Conservation (phyloP, 345 rosid species). For the Limnanthes douglasii region DNA sequence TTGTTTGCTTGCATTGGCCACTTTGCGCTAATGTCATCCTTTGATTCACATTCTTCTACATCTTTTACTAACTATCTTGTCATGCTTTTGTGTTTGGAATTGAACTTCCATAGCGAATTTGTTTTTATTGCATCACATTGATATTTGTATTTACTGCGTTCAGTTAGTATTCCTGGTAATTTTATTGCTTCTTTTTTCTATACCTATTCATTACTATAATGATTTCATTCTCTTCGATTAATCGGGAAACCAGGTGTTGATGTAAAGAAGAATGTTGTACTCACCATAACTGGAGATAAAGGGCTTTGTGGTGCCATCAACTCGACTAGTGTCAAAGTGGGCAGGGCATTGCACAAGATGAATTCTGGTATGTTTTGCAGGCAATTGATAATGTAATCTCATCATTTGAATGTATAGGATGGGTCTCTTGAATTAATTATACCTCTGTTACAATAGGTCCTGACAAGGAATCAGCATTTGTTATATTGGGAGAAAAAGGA, state of each 20-base stretch:
- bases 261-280: slow-evolving; percentile 88
- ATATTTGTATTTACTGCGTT: slow-evolving; percentile 6
- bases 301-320: slow-evolving; percentile 99
- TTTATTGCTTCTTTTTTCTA: neutral
- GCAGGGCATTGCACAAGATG: slow-evolving; percentile 61
- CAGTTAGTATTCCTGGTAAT: neutral
- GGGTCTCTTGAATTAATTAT: slow-evolving; percentile 7
- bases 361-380: slow-evolving; percentile 39
- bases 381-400: neutral
- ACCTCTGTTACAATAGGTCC: slow-evolving; percentile 38
- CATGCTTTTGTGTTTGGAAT: neutral
- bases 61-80: slow-evolving; percentile 6
- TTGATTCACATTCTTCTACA: neutral
- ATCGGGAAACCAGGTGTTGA: slow-evolving; percentile 44
- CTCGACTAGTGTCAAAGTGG: slow-evolving; percentile 73
- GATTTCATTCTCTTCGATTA: neutral
- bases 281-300: slow-evolving; percentile 88
- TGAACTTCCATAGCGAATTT: neutral
- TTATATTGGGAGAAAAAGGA: slow-evolving; percentile 83
- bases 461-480: slow-evolving; percentile 71
- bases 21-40: neutral
- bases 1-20: neutral
- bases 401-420: neutral
- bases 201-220: neutral
- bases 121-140: slow-evolving; percentile 1